These are phyloP conservation scores for Aspergillus phoenicis DNA, from an alignment of 2,329 filamentous ascomycete species.

Conservation along the genomic window DNA sequence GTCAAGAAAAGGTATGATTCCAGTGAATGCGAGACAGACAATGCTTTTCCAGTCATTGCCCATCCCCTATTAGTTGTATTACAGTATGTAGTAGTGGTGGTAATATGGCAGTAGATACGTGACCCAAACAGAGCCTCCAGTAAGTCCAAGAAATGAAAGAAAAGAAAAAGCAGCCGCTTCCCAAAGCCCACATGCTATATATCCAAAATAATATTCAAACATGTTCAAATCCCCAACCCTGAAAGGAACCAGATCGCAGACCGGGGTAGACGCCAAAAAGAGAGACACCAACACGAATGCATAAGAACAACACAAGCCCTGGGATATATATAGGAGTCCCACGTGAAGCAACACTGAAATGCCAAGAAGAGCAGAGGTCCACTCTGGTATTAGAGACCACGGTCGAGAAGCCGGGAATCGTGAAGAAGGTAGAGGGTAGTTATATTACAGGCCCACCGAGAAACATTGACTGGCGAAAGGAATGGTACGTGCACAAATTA, in stretches of 20 bases:
- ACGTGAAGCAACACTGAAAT: slow-evolving; percentile 7
- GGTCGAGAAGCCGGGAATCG: not conserved
- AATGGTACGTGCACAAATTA: not conserved
- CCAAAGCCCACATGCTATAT: slow-evolving; percentile 33
- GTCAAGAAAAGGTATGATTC: not conserved
- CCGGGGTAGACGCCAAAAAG: slow-evolving; percentile 14
- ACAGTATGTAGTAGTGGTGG: slow-evolving; percentile 13
- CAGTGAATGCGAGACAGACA: not conserved
- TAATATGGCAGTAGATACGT: slow-evolving; percentile 25
- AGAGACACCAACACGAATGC: slow-evolving; percentile 23
- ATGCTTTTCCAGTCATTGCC: slow-evolving; percentile 7
- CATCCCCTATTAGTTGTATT: slow-evolving; percentile 19
- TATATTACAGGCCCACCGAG: slow-evolving; percentile 3
- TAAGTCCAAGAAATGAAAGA: slow-evolving; percentile 25
- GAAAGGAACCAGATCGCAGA: not conserved
- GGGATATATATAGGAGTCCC: slow-evolving; percentile 18
- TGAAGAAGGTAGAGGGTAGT: not conserved
- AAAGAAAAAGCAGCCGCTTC: slow-evolving; percentile 25
- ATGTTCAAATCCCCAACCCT: slow-evolving; percentile 8
- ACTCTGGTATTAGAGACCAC: not conserved
- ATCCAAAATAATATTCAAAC: slow-evolving; percentile 14
- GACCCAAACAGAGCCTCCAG: slow-evolving; percentile 21
- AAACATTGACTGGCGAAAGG: slow-evolving; percentile 6
- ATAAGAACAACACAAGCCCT: slow-evolving; percentile 12
- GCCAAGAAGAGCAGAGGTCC: slow-evolving; percentile 15